phyloP scores from a whole-genome alignment of 2,329 filamentous ascomycete species.

The Aureobasidium sp. region DNA sequence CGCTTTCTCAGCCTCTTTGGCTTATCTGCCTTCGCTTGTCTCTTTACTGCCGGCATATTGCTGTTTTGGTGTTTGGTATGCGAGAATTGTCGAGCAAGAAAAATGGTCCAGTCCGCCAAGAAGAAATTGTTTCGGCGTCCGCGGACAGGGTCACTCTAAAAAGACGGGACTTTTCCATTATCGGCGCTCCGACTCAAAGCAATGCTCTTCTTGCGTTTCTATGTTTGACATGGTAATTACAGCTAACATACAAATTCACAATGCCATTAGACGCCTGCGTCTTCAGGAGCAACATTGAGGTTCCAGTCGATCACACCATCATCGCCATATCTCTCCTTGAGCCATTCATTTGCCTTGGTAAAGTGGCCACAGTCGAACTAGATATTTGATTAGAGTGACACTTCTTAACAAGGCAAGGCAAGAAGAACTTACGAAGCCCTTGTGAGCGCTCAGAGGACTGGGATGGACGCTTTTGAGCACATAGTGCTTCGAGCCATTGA shows the following conservation, averaged over 20 bases:
- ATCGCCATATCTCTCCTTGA: slow-evolving; percentile 69
- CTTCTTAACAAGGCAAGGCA: neutral
- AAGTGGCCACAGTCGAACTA: slow-evolving; percentile 62
- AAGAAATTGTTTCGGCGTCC: neutral
- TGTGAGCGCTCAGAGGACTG: slow-evolving; percentile 77
- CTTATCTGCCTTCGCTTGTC: slow-evolving; percentile 1
- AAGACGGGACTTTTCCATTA: neutral
- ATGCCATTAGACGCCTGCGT: slow-evolving; percentile 31
- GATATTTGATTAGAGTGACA: neutral
- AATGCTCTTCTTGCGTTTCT: neutral
- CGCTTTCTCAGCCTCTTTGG: slow-evolving; percentile 12
- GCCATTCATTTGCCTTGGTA: slow-evolving; percentile 76
- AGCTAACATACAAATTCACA: neutral
- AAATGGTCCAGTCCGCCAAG: slow-evolving; percentile 1
- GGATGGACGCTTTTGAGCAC: slow-evolving; percentile 86
- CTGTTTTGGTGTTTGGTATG: neutral
- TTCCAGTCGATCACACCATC: slow-evolving; percentile 83
- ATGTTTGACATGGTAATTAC: neutral
- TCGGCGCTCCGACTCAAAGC: neutral
- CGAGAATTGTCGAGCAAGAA: neutral
- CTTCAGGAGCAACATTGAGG: slow-evolving; percentile 42
- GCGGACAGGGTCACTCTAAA: neutral
- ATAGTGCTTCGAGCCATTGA: slow-evolving; percentile 68
- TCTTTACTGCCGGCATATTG: slow-evolving; percentile 10
- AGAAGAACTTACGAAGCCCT: slow-evolving; percentile 61